Evolutionary conservation across 2,329 filamentous ascomycete species (phyloP), one percentile per base, ranked within the genome.

Genomic region (Paecilomyces fulvus): DNA sequence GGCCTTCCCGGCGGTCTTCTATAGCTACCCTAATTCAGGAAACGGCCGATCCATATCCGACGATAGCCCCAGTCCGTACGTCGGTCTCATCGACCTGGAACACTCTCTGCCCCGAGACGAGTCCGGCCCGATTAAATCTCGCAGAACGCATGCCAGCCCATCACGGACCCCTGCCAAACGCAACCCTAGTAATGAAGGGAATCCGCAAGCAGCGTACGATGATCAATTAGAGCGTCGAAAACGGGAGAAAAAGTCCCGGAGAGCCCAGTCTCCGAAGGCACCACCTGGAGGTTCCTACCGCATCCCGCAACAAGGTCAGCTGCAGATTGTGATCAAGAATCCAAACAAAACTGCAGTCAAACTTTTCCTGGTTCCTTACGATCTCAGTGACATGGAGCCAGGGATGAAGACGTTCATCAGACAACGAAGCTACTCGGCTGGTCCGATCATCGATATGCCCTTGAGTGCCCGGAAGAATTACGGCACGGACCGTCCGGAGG

Each of bases 311-410:
- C 88, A 92, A 70, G 94, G 94, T 0, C 94, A 97, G 72, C 79
- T 99, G 12, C 94, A 99, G 66, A 95, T 99, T 61, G 87, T 99
- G 59, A 90, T 99, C 70, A 97, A 97, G 71, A 99, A 97, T 65
- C 92, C 92, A 14, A 96, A 97, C 75, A 97, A 97, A 70, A 97
- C 94, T 3, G 94, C 94, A 1, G 92, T 97, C 55, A 97, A 99
- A 71, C 79, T 99, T 0, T 97, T 97, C 64, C 80, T 97, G 23
- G 84, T 99, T 2, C 94, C 92, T 0, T 99, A 97, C 64, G 91
- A 97, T 68, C 78, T 99, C 1, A 81, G 84, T 0, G 92, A 90
- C 53, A 99, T 99, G 92, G 88, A 94, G 59, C 83, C 90, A 0
- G 91, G 91, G 0, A 95, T 90, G 14, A 97, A 97, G 73, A 99